Evolutionary conservation across 1,284 basidiomycete species (phyloP).

Genomic region (Mrakiaceae sp.): DNA sequence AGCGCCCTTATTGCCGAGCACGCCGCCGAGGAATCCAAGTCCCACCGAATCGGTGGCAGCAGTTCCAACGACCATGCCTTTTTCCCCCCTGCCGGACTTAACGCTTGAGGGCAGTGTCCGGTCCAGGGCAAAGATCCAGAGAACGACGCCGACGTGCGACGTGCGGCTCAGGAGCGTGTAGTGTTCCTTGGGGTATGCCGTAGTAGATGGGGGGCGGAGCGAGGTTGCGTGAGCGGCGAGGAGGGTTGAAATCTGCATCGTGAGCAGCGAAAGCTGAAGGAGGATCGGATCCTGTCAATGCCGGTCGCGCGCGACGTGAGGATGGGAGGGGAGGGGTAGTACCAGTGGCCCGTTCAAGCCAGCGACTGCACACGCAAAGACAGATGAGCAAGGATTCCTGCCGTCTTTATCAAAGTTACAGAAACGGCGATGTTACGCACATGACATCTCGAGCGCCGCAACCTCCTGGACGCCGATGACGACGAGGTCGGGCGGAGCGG

Average conservation of each 20-base stretch:
- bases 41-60: constrained; percentile 1
- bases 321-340: too few relatives aligned
- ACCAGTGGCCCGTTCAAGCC: too few relatives aligned
- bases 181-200: not conserved
- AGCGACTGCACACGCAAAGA: too few relatives aligned
- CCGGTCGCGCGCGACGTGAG: too few relatives aligned
- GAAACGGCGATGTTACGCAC: too few relatives aligned
- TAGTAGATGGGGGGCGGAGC: too few relatives aligned
- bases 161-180: constrained; percentile 28
- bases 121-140: constrained; percentile 34
- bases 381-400: too few relatives aligned
- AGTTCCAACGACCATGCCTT: constrained; percentile 25
- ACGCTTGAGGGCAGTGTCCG: constrained; percentile 19
- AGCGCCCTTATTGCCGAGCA: constrained; percentile 91
- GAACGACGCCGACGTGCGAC: constrained; percentile 31
- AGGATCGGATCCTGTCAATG: too few relatives aligned
- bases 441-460: constrained; percentile 39
- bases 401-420: too few relatives aligned
- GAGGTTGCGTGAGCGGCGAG: constrained; percentile 29
- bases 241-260: constrained; percentile 29
- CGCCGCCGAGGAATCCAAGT: constrained; percentile 34
- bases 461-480: constrained; percentile 95
- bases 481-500: constrained; percentile 55
- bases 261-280: constrained; percentile 17
- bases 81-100: constrained; percentile 14